These are phyloP conservation scores for Saturnispora quitensis DNA, from an alignment of 805 yeast genomes.

Conservation along the genomic window DNA sequence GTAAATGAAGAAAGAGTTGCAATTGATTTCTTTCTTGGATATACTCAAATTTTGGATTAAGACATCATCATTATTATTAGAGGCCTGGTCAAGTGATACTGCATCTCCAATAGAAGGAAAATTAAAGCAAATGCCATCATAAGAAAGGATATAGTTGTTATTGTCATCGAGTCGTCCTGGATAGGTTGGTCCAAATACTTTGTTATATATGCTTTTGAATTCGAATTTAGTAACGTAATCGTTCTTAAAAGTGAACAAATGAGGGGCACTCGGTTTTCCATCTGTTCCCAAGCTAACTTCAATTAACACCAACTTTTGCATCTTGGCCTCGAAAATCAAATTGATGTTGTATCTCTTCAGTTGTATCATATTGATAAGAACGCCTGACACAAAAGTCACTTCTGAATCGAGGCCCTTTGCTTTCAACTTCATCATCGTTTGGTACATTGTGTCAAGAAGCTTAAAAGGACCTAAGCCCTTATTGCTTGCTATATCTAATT, in stretches of 20 bases:
- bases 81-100: not conserved
- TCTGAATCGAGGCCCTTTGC: not conserved
- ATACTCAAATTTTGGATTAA: constrained; percentile 20
- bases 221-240: constrained; percentile 18
- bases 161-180: constrained; percentile 35
- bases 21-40: constrained; percentile 27
- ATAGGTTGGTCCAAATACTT: constrained; percentile 53
- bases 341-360: constrained; percentile 17
- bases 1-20: constrained; percentile 33
- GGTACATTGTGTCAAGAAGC: constrained; percentile 22
- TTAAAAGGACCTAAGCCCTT: constrained; percentile 21
- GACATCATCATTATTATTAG: constrained; percentile 5
- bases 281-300: constrained; percentile 17
- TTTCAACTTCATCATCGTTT: constrained; percentile 13
- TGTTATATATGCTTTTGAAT: constrained; percentile 42
- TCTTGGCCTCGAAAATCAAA: constrained; percentile 21
- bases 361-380: constrained; percentile 16
- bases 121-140: constrained; percentile 48
- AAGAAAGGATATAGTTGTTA: constrained; percentile 35
- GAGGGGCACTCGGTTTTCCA: constrained; percentile 9
- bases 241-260: constrained; percentile 15
- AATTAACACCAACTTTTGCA: constrained; percentile 22
- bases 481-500: constrained; percentile 19
- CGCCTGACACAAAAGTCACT: not conserved
- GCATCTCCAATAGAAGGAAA: constrained; percentile 26